Conservation (phyloP, 2,329 filamentous ascomycete species). For the Simplicillium sp. region DNA sequence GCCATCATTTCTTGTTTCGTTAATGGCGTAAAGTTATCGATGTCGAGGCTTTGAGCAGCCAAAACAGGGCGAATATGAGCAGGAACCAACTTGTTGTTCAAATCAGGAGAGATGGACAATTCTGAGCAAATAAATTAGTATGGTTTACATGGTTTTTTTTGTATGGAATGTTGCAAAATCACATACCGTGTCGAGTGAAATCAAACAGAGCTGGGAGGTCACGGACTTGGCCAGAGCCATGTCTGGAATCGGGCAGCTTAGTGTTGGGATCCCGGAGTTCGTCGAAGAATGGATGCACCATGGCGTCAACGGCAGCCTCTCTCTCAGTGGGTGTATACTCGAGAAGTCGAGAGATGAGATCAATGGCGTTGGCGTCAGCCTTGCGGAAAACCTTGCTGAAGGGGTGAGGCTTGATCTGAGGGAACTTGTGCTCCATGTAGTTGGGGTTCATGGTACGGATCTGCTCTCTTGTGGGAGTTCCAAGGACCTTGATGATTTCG, state of each 20-base stretch:
- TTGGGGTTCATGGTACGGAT: conserved; percentile 99
- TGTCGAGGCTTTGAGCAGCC: conserved; percentile 71
- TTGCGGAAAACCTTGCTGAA: conserved; percentile 99
- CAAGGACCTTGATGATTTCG: conserved; percentile 98
- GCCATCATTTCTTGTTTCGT: conserved; percentile 96
- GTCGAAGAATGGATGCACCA: conserved; percentile 98
- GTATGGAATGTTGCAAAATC: neutral
- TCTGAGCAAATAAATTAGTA: conserved; percentile 42
- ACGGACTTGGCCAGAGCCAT: conserved; percentile 68
- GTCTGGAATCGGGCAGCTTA: conserved; percentile 86
- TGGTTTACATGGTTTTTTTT: neutral
- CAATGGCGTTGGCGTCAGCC: conserved; percentile 85
- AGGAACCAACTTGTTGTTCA: conserved; percentile 85
- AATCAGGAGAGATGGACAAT: conserved; percentile 83
- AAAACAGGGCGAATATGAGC: conserved; percentile 68
- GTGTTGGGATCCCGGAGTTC: conserved; percentile 89
- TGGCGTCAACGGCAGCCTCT: conserved; percentile 85
- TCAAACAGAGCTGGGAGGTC: conserved; percentile 86
- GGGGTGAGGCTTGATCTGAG: conserved; percentile 97
- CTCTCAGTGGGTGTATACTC: conserved; percentile 98
- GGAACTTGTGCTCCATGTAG: conserved; percentile 99
- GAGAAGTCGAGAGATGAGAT: conserved; percentile 84
- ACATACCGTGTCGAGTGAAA: conserved; percentile 85
- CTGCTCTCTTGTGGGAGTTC: conserved; percentile 92
- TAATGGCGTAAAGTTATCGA: conserved; percentile 88